These are phyloP conservation scores for Platanus orientalis DNA, from an alignment of 164 flowering plant species.

Conservation along the genomic window DNA sequence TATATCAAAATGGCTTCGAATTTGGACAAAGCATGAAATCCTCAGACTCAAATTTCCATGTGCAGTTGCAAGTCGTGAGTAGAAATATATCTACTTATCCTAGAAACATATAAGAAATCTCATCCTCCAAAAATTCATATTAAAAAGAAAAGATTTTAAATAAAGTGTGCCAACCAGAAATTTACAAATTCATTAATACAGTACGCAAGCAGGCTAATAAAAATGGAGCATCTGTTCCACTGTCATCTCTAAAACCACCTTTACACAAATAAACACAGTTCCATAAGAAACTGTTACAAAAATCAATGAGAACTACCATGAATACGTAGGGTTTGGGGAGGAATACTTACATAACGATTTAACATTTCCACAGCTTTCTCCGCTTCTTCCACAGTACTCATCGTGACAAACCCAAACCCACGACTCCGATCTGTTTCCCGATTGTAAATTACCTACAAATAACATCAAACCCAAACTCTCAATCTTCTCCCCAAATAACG, in stretches of 20 bases:
- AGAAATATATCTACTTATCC: too few species aligned
- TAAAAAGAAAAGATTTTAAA: too few species aligned
- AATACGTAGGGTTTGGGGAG: background rate
- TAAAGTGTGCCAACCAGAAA: background rate
- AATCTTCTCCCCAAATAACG: background rate
- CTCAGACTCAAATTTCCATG: too few species aligned
- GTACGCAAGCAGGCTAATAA: background rate
- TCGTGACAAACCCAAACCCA: conserved; percentile 65
- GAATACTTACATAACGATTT: conserved; percentile 44
- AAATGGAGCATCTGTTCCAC: background rate
- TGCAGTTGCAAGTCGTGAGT: too few species aligned
- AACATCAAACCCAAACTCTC: conserved; percentile 9
- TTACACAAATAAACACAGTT: background rate
- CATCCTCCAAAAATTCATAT: too few species aligned
- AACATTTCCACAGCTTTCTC: conserved; percentile 64
- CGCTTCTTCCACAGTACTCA: conserved; percentile 64
- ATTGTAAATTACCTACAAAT: conserved; percentile 49
- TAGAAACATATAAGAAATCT: too few species aligned
- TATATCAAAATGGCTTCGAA: too few species aligned
- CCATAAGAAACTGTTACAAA: background rate
- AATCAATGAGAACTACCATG: background rate
- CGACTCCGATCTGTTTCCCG: conserved; percentile 59
- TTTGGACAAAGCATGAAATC: too few species aligned
- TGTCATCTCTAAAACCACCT: background rate
- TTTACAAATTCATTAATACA: background rate